Evolutionary conservation across 2,329 filamentous ascomycete genomes (phyloP).

Genomic region (Bipolaris cookei): DNA sequence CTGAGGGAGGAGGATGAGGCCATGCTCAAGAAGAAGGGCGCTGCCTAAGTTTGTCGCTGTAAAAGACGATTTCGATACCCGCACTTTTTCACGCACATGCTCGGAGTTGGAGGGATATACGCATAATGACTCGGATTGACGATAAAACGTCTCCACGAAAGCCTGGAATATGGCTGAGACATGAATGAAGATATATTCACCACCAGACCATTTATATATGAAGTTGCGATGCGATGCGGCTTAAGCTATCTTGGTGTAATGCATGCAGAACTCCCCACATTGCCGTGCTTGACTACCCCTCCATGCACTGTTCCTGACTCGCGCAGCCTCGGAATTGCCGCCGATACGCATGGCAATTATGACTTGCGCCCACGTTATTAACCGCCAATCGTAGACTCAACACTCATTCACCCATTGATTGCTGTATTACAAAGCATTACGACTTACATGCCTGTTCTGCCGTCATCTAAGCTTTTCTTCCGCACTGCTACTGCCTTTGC

Average conservation of each 20-base stretch:
- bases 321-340: conserved; percentile 20
- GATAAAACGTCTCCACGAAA: conserved; percentile 12
- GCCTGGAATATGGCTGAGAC: conserved; percentile 10
- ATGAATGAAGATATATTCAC: conserved; percentile 15
- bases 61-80: conserved; percentile 19
- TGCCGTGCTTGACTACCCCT: conserved; percentile 22
- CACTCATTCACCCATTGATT: conserved; percentile 6
- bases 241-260: conserved; percentile 13
- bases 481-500: conserved; percentile 24
- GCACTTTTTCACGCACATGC: conserved; percentile 6
- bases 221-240: neutral
- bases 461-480: conserved; percentile 18
- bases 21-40: conserved; percentile 66
- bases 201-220: neutral
- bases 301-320: conserved; percentile 23
- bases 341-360: conserved; percentile 9
- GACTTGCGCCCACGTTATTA: conserved; percentile 3
- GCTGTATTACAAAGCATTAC: conserved; percentile 9
- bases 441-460: conserved; percentile 32
- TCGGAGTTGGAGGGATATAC: conserved; percentile 16
- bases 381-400: conserved; percentile 8
- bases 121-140: conserved; percentile 17
- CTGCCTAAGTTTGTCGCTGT: conserved; percentile 21
- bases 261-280: conserved; percentile 11
- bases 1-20: conserved; percentile 72